Evolutionary conservation across 2,329 filamentous ascomycete genomes (phyloP), one percentile per base, ranked within the genome.

Genomic region (Fusarium nelsonii): DNA sequence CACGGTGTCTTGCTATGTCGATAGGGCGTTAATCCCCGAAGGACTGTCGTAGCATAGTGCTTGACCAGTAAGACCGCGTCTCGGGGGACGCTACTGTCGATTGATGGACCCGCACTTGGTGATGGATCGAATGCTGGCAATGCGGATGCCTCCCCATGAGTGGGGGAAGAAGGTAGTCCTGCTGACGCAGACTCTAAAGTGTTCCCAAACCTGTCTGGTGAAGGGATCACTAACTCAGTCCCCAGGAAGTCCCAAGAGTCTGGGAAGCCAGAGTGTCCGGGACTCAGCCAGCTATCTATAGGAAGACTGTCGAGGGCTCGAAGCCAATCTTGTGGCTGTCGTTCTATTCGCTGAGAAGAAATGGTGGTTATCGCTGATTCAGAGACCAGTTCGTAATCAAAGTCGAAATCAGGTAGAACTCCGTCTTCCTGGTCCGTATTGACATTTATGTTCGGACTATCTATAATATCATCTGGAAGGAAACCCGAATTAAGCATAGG

Each of bases 1-100:
- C 68, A 70, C 0, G 68, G 68, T 6, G 68, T 70, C 3, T 70
- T 70, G 34, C 68, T 71, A 8, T 70, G 68, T 1, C 52, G 54
- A 20, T 71, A 70, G 1, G 68, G 68, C 0, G 68, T 71, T 3
- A 70, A 14, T 0, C 68, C 68, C 1, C 55, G 60, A 7, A 70
- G 68, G 3, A 70, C 56, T 1, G 45, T 63, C 1, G 68, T 65
- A 0, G 59, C 52, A 8, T 71, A 70, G 3, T 70, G 68, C 11
- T 71, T 70, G 0, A 70, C 16, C 0, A 70, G 11, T 1, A 70
- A 48, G 0, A 71, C 59, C n/a, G 68, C 64, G 12, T 70, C 68
- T 2, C 20, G 26, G 0, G 68, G 68, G 0, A 70, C 51, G 3
- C 54, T 37, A 6, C 15, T 39, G 9, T 63, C 45, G 9, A 37